Base-by-base conservation (phyloP, 176 grass and related monocot genomes). In the Rhynchospora pubera region DNA sequence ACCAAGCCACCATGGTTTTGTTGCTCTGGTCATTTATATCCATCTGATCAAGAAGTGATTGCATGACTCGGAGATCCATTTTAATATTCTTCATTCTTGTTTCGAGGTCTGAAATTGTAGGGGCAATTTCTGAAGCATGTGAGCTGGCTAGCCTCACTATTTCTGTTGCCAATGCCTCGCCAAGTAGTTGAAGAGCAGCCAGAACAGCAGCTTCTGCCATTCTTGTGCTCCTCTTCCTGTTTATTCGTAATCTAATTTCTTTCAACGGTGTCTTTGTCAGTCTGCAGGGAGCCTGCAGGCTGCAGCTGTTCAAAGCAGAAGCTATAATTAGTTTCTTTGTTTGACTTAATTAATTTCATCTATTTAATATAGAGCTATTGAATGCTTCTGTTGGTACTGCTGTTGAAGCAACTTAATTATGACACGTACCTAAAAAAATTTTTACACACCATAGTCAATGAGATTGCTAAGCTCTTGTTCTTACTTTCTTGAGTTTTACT, bases 51-150 rank as follows among this genome's bases (percentile, higher is more conserved):
- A 93, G 69, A 57, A 82, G 79, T 46, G 1, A 21, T 18, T 78
- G 73, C 67, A 88, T 90, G 69, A 88, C 75, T 12, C 18, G 47
- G 24, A 91, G 84, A 46, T 88, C 83, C 9, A 10, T 58, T 16
- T 9, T 61, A 23, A 91, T 83, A 1, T 61, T 30, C 5, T 46
- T 28, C 57, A 91, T 83, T 23, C 71, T 85, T 9, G 0, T 7
- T 74, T 83, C 63, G 3, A 91, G 51, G 18, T 64, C 9, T 56
- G 9, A 72, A 30, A 56, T 13, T 34, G 57, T 66, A 19, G 65
- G 11, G 9, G 9, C 2, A 8, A 81, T 47, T 74, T 83, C 44
- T 23, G 55, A 76, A 13, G 28, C 6, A 18, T 87, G 58, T 9
- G 15, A 34, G 9, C 34, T 24, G 0, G 63, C 5, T 9, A 13